phyloP scores from a whole-genome alignment of 192 early-diverging fungal species.

The Mortierella antarctica region DNA sequence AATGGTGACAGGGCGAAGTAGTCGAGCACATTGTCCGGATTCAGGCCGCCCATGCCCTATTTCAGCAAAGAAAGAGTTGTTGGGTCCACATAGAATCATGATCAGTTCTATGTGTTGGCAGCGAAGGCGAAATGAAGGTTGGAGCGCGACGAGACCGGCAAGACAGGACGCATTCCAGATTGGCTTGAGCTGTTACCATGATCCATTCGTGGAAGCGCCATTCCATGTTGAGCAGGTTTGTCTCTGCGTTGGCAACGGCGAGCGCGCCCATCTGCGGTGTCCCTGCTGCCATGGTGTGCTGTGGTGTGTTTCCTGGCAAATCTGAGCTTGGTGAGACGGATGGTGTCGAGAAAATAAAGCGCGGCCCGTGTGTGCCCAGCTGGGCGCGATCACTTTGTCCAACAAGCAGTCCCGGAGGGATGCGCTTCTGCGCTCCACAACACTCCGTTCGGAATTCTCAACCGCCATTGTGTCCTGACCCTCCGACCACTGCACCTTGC shows the following conservation, averaged over 20 bases:
- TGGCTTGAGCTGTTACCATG: slow-evolving; percentile 19
- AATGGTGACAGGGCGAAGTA: slow-evolving; percentile 87
- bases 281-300: slow-evolving; percentile 23
- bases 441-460: neutral
- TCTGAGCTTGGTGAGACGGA: neutral
- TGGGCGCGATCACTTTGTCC: no score
- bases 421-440: neutral
- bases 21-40: slow-evolving; percentile 79
- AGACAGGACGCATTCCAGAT: neutral
- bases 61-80: neutral
- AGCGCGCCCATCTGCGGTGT: slow-evolving; percentile 3
- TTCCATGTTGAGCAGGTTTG: slow-evolving; percentile 37
- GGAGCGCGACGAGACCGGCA: neutral
- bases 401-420: neutral
- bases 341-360: neutral
- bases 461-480: no score
- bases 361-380: neutral
- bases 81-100: no score
- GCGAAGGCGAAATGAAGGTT: no score
- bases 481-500: no score
- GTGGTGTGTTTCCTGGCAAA: neutral
- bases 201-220: slow-evolving; percentile 55
- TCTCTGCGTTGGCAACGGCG: slow-evolving; percentile 2
- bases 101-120: no score
- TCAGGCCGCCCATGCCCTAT: slow-evolving; percentile 73